Percentiles rank a stretch among this genome's conserved stretches.
Evolutionary conservation across 495 filamentous ascomycete species (phyloP).

Genomic region (Delitschia confertaspora): DNA sequence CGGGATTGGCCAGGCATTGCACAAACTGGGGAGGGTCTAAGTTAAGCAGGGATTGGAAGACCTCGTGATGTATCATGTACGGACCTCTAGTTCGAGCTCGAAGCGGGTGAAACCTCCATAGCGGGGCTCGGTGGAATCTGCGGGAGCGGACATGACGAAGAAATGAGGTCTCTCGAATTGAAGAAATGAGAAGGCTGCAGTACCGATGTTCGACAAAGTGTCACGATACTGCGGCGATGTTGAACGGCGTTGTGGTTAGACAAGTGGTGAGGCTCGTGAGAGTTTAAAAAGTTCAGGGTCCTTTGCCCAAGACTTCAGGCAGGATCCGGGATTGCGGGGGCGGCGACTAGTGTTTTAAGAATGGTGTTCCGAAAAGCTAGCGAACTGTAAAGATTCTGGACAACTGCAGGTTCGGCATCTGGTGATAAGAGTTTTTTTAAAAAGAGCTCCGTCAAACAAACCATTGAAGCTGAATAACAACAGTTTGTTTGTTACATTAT

Average conservation of each 20-base stretch:
- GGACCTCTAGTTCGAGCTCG: conserved; percentile 65
- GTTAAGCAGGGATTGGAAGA: not conserved
- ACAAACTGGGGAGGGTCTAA: conserved; percentile 59
- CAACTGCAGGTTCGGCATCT: too few species aligned
- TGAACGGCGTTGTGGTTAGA: not conserved
- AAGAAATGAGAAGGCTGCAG: not conserved
- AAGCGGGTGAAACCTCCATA: conserved; percentile 62
- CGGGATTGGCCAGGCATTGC: conserved; percentile 73
- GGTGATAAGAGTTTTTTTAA: too few species aligned
- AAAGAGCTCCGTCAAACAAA: too few species aligned
- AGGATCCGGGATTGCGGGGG: conserved; percentile 18
- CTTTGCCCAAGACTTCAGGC: too few species aligned
- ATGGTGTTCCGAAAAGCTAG: too few species aligned
- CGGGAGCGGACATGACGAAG: conserved; percentile 6
- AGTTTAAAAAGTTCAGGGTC: conserved; percentile 4
- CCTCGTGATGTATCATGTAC: not conserved
- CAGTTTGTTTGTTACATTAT: too few species aligned
- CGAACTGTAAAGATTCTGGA: too few species aligned
- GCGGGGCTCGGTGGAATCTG: conserved; percentile 35
- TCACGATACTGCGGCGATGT: not conserved
- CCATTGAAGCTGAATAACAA: too few species aligned
- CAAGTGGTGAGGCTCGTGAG: conserved; percentile 3
- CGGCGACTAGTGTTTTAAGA: conserved; percentile 9
- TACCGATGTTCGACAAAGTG: not conserved
- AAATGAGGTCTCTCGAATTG: not conserved